These are phyloP conservation scores for Galerina sulciceps DNA, from an alignment of 768 basidiomycete species.

Conservation along the genomic window DNA sequence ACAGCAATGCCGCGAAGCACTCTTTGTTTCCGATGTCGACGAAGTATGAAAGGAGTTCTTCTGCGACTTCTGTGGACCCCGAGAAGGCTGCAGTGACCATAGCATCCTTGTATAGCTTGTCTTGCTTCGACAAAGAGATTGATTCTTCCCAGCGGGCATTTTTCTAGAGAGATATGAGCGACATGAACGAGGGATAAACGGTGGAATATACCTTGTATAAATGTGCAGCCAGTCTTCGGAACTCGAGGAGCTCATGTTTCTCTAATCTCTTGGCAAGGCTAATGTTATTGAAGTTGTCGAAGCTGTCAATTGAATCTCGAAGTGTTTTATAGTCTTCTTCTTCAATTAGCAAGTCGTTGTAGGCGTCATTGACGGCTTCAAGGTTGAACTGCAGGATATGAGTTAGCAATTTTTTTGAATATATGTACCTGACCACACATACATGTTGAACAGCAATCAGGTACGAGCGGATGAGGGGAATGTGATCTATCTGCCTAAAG, in stretches of 20 bases:
- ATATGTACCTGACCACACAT: slow-evolving; percentile 28
- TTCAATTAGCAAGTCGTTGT: slow-evolving; percentile 97
- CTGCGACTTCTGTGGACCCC: slow-evolving; percentile 83
- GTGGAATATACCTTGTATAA: slow-evolving; percentile 78
- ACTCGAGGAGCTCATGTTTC: slow-evolving; percentile 90
- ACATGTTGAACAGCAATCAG: slow-evolving; percentile 96
- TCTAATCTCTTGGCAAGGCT: slow-evolving; percentile 85
- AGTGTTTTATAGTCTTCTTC: slow-evolving; percentile 99
- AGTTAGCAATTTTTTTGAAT: slow-evolving; percentile 4
- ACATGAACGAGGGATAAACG: not conserved
- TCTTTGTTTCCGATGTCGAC: slow-evolving; percentile 99
- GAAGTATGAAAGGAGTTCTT: slow-evolving; percentile 95
- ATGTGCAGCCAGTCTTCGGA: slow-evolving; percentile 92
- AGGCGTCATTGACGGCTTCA: slow-evolving; percentile 96
- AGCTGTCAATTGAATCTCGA: slow-evolving; percentile 96
- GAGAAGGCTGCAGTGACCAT: slow-evolving; percentile 93
- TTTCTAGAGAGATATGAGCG: slow-evolving; percentile 60
- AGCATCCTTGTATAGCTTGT: slow-evolving; percentile 96
- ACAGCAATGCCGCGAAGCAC: slow-evolving; percentile 91
- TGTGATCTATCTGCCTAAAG: slow-evolving; percentile 94
- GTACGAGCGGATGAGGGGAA: slow-evolving; percentile 94
- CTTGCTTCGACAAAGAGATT: slow-evolving; percentile 91
- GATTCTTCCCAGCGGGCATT: slow-evolving; percentile 97
- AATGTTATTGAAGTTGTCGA: slow-evolving; percentile 97
- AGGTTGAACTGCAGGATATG: slow-evolving; percentile 75